A percentile compares a stretch with the other conserved stretches of the same genome.
Evolutionary conservation across 164 flowering plant genomes (phyloP).

Genomic region (Kalanchoe fedtschenkoi): DNA sequence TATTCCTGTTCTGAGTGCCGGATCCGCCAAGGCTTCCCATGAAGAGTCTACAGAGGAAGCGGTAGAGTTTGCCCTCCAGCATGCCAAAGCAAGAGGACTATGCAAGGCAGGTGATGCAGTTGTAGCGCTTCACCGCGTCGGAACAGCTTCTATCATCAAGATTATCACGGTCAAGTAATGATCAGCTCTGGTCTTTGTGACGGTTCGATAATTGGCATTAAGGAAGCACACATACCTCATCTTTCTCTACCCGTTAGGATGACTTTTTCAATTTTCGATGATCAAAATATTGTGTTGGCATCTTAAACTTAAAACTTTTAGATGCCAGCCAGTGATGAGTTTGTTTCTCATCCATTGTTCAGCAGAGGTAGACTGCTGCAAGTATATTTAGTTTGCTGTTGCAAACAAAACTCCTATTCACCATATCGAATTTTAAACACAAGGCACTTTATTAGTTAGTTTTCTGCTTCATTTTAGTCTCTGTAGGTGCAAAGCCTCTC

Average conservation of each 20-base stretch:
- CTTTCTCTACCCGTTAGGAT: neutral
- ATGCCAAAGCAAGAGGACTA: slow-evolving; percentile 13
- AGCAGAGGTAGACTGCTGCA: neutral
- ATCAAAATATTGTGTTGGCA: neutral
- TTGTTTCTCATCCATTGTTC: neutral
- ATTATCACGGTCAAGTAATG: slow-evolving; percentile 13
- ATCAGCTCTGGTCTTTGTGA: neutral
- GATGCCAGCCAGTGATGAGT: neutral
- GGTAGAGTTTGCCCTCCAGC: slow-evolving; percentile 13
- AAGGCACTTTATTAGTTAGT: too few relatives aligned
- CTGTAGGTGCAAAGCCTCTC: too few relatives aligned
- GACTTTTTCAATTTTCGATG: neutral
- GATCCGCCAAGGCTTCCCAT: slow-evolving; percentile 9
- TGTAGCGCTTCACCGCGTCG: slow-evolving; percentile 11
- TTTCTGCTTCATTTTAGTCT: too few relatives aligned
- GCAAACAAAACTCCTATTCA: too few relatives aligned
- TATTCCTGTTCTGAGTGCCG: slow-evolving; percentile 14
- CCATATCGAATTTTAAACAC: too few relatives aligned
- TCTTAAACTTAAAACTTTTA: neutral
- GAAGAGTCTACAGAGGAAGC: slow-evolving; percentile 13
- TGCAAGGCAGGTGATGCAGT: slow-evolving; percentile 17
- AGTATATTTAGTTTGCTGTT: too few relatives aligned
- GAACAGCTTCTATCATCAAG: slow-evolving; percentile 11
- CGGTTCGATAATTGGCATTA: neutral
- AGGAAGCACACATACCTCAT: neutral